These are phyloP conservation scores for Meredithiella fracta DNA, from an alignment of 2,329 filamentous ascomycete genomes.

Conservation along the genomic window DNA sequence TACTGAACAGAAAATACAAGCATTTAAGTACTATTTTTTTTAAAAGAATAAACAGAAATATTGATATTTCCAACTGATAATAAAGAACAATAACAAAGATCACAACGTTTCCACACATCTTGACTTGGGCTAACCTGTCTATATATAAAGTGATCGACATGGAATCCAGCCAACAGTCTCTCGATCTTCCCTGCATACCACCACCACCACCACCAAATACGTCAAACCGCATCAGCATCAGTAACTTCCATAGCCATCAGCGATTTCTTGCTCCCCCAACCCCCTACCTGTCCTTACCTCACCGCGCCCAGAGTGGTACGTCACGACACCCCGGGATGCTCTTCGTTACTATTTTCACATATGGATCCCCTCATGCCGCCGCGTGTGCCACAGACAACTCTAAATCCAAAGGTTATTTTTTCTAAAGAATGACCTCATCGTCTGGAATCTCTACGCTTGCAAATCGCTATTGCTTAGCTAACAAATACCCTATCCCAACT, in stretches of 20 bases:
- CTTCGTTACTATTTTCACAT: slow-evolving; percentile 1
- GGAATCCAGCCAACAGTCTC: neutral
- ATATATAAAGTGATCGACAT: neutral
- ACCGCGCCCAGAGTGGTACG: neutral
- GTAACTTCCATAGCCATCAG: neutral
- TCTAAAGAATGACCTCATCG: neutral
- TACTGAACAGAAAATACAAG: neutral
- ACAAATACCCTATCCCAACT: neutral
- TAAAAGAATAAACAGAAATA: no score
- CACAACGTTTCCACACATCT: neutral
- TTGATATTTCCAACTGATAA: no score
- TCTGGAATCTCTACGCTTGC: no score
- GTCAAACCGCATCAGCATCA: neutral
- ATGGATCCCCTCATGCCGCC: neutral
- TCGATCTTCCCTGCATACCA: neutral
- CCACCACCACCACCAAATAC: neutral
- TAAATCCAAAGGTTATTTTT: neutral
- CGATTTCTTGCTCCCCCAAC: neutral
- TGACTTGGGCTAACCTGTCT: neutral
- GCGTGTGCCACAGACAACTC: neutral
- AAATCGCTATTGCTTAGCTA: no score
- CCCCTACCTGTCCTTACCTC: neutral
- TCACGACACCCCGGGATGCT: neutral
- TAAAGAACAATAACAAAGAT: neutral
- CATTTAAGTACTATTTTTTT: no score